Evolutionary conservation across 495 filamentous ascomycete species (phyloP), one percentile per base, ranked within the genome.

Genomic region (Tuber melanosporum): DNA sequence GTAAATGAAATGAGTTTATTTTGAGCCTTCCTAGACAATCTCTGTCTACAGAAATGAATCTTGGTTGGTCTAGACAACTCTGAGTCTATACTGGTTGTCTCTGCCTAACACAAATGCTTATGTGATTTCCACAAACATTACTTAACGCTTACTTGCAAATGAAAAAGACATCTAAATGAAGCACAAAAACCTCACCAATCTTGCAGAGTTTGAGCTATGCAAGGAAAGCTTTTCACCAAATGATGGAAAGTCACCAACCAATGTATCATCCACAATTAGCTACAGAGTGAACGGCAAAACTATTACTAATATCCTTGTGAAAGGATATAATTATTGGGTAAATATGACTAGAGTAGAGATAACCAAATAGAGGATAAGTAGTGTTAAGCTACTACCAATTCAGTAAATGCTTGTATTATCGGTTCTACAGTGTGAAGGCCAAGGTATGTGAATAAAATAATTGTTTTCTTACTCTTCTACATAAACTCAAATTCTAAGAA

Each of bases 161-260:
- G 36, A 66, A 22, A 71, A 62, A 70, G 39, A 74, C 20, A 32
- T 22, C 19, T 46, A 14, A 46, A 46, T 46, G 4, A 46, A 46
- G 45, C 14, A 46, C 45, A 46, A 46, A 46, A 70, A 43, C 17
- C 71, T 73, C 71, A 70, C n/a, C 8, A 72, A 69, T 44, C n/a
- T 39, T 0, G n/a, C 71, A 72, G 75, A 72, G 43, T 75, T 71
- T 72, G 70, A 77, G 12, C 70, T 73, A 4, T 77, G 49, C 43
- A 72, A 45, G 43, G 8, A 42, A 46, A 77, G 39, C 26, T 77
- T 43, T 39, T 49, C 43, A 47, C 42, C 57, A 69, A 62, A 70
- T 46, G 75, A 41, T 45, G 14, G 20, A 20, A 46, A 8, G 14
- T 46, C 45, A 14, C 7, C 45, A 8, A 46, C 45, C 14, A 46